phyloP scores from a whole-genome alignment of 176 grass and related monocot genomes.

The Lolium rigidum region DNA sequence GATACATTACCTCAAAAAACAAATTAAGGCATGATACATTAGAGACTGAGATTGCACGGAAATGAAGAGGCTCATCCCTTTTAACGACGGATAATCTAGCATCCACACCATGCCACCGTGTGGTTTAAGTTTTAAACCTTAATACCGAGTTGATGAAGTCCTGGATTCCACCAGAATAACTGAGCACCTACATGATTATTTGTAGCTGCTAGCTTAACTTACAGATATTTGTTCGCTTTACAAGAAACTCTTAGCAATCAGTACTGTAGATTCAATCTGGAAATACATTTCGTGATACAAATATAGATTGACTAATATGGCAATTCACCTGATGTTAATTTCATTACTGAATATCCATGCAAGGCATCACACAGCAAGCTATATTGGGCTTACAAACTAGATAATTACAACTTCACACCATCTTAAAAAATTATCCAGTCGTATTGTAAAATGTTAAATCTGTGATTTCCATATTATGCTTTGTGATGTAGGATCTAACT shows the following conservation, averaged over 20 bases:
- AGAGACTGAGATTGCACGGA: neutral
- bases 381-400: neutral
- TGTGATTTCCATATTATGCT: neutral
- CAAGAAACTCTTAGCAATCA: neutral
- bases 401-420: neutral
- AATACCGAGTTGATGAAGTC: neutral
- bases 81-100: neutral
- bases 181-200: neutral
- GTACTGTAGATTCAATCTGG: neutral
- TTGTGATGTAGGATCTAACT: neutral
- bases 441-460: neutral
- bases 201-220: neutral
- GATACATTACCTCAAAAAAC: no score
- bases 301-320: neutral
- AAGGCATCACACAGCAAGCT: neutral
- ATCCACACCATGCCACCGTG: neutral
- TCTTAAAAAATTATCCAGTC: neutral
- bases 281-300: neutral
- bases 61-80: neutral
- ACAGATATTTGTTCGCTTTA: neutral
- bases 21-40: neutral
- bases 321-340: neutral
- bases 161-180: neutral
- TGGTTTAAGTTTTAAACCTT: neutral
- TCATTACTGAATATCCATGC: no score